Base-by-base conservation (phyloP, 106 monocot genomes). In the Agapanthus africanus region DNA sequence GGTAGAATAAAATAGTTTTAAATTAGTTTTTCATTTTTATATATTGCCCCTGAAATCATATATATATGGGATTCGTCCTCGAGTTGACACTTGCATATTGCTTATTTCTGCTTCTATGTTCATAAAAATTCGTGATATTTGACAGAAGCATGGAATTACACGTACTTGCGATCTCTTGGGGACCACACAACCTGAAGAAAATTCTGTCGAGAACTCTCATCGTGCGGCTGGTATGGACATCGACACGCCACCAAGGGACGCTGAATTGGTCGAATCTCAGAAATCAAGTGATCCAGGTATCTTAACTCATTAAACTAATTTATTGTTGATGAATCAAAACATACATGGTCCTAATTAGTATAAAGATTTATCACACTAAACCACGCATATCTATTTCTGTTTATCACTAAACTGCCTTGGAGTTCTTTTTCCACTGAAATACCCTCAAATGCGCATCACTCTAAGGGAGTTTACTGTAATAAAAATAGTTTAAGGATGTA, bases 121-220 rank as follows among this genome's bases (percentile, higher is more conserved):
- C 28, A 11, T 56, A 30, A 52, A 10, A 37, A 37, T 11, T 39
- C 4, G 13, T 21, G 21, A 32, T 50, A 21, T 71, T 4, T 75
- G 11, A 49, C 78, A 94, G 93, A 79, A 78, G 65, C 73, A 28
- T 66, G 90, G 90, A 59, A 30, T 90, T 44, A 16, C 35, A 19
- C 81, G 79, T 36, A 67, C 81, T 36, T 70, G 72, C 35, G 57
- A 85, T 69, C 61, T 67, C 18, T 79, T 77, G 19, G 77, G 70
- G 75, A 50, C 60, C 37, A 79, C 71, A 37, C 44, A 59, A 46
- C 21, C n/a, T 65, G 83, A 77, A 46, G 63, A 38, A 35, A 41
- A 57, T 15, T 22, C 22, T 56, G 23, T 33, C 22, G 54, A 54
- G 22, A 23, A 37, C 14, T 52, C 54, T 23, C 22, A 1, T 41